A percentile compares a stretch with the other conserved stretches of the same genome.
phyloP scores from a whole-genome alignment of 208 protist species.

The Leishmania mexicana region DNA sequence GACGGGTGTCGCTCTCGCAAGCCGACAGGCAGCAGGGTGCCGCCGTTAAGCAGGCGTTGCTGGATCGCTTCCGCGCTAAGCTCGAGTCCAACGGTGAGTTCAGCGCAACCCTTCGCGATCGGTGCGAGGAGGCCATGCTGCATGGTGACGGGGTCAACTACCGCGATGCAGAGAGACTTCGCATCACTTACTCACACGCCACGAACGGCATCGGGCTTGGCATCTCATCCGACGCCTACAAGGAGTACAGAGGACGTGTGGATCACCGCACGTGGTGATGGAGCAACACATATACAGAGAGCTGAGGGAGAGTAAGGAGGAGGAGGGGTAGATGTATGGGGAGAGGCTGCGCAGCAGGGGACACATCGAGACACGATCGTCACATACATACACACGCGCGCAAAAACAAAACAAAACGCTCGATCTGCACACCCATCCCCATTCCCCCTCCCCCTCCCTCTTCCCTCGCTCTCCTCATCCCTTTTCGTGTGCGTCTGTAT shows the following conservation, averaged over 20 bases:
- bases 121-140: slow-evolving; percentile 39
- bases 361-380: neutral
- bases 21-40: slow-evolving; percentile 45
- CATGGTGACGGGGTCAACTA: slow-evolving; percentile 62
- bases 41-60: slow-evolving; percentile 51
- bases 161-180: slow-evolving; percentile 50
- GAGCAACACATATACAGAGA: neutral
- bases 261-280: slow-evolving; percentile 42
- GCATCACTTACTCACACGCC: slow-evolving; percentile 40
- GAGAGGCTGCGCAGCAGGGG: neutral
- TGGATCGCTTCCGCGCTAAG: slow-evolving; percentile 60
- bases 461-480: neutral
- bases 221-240: slow-evolving; percentile 79
- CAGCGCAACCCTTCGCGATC: slow-evolving; percentile 34
- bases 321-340: neutral
- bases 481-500: neutral
- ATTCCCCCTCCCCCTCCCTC: neutral
- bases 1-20: slow-evolving; percentile 40
- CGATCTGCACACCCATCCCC: neutral
- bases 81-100: slow-evolving; percentile 37
- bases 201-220: slow-evolving; percentile 77
- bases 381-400: neutral
- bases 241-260: slow-evolving; percentile 45
- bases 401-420: neutral
- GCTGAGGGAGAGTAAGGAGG: neutral